Evolutionary conservation across 2,329 filamentous ascomycete genomes (phyloP).

Genomic region (Metarhizium album): DNA sequence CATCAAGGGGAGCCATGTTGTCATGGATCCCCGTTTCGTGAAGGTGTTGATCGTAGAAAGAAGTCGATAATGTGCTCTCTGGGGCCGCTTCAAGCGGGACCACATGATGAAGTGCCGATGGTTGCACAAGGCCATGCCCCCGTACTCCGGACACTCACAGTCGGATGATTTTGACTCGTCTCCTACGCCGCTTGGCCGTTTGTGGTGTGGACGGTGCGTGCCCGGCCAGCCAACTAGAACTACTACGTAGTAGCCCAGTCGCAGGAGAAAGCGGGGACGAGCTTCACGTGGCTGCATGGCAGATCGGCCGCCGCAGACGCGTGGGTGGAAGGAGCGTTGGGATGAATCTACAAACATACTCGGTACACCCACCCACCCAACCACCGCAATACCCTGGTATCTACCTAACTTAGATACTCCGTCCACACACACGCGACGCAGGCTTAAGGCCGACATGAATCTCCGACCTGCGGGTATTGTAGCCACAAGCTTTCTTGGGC

Average conservation of each 20-base stretch:
- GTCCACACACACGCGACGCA: too few species aligned
- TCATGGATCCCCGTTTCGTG: too few species aligned
- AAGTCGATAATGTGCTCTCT: too few species aligned
- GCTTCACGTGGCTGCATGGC: slow-evolving; percentile 6
- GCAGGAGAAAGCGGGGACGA: slow-evolving; percentile 3
- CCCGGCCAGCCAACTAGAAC: too few species aligned
- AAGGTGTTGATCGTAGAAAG: too few species aligned
- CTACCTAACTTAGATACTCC: too few species aligned
- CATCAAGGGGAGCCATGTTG: not conserved
- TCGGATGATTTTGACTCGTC: not conserved
- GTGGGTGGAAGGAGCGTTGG: not conserved
- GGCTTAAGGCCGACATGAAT: not conserved
- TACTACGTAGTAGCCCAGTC: not conserved
- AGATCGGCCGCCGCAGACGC: not conserved
- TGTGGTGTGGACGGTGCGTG: not conserved
- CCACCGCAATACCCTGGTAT: too few species aligned
- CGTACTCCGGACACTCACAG: too few species aligned
- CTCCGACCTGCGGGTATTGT: not conserved
- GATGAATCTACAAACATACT: not conserved
- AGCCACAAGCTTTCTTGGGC: not conserved
- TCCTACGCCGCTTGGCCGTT: not conserved
- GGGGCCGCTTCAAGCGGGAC: not conserved
- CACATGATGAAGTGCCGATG: not conserved
- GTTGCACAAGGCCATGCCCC: not conserved
- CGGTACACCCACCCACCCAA: too few species aligned